Base-by-base conservation (phyloP, 2,329 filamentous ascomycete species). In the Aspergillus pseudoterreus region DNA sequence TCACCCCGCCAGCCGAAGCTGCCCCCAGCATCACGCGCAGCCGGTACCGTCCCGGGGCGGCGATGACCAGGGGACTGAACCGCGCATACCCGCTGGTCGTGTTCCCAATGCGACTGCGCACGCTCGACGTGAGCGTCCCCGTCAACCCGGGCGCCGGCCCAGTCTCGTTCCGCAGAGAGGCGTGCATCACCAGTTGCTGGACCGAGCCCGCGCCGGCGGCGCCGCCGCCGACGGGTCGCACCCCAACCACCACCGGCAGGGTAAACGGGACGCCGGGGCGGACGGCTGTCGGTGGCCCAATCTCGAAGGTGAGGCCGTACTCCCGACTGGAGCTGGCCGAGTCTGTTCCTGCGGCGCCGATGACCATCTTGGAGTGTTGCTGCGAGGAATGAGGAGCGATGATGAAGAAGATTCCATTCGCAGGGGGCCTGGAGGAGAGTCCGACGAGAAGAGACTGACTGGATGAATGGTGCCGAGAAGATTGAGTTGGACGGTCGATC, bases 11-110 rank as follows among this genome's bases (percentile, higher is more conserved):
- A 19, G 53, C 50, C 1, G 65, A 66, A 12, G 64, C 62, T 11
- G 60, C 59, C 6, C 61, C 64, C 21, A 69, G 52, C 59, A 68
- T 68, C n/a, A 67, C 58, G 6, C 66, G 63, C 42, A 70, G 35
- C 1, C 60, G 60, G 39, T 67, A 70, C 36, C 57, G 61, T 2
- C 67, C 67, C 3, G 66, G 64, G 32, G 54, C 57, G 3, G 58
- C 54, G 50, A 70, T 65, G 2, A 54, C 60, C 11, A 70, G 58
- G 1, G 57, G 55, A 3, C 55, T 58, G 43, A 69, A 64, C 17
- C 57, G 60, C 21, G 65, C 66, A 43, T 65, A 69, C 11, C 67
- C 67, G 42, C 57, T 66, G 19, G 54, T 63, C 6, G 64, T 56
- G 19, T 62, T 67, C 12, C 64, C 65, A 36, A 51, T 51, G 39